Base-by-base conservation (phyloP, 176 grass and related monocot genomes). In the Musa itinerans region DNA sequence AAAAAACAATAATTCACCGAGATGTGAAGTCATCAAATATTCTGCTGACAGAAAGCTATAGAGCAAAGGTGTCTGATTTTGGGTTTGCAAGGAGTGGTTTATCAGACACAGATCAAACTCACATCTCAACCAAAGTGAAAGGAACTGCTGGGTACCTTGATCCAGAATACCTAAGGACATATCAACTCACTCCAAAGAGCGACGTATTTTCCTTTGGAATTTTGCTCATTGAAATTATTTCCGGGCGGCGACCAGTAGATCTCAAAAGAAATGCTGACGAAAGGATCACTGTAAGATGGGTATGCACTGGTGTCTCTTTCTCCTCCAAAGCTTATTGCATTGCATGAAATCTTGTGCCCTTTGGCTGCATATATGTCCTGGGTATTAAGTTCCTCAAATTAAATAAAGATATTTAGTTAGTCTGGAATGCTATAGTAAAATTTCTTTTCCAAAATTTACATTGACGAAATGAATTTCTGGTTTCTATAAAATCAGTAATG, bases 11-110 rank as follows among this genome's bases (percentile, higher is more conserved):
- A 89, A 99, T 99, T 77, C 95, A 99, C 72, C 90, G 95, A 9
- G 95, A 99, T 83, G 95, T 99, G 23, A 99, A 99, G 83, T 99
- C 95, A 51, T 99, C 95, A 51, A 99, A 99, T 77, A 99, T 99
- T 84, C 85, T 99, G 49, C 82, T 99, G 21, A 99, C 96, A 29
- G 96, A 99, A 59, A 89, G 80, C 79, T 99, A 87, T 63, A 87
- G 96, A 11, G 91, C 89, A 25, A 99, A 99, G 82, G 96, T 99
- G 26, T 95, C 96, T 0, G 88, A 94, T 63, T 99, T 95, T 58
- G 91, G 91, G 53, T 99, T 99, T 74, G 96, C 96, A 84, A 95
- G 83, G 86, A 94, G 86, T 84, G 91, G 89, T 3, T 86, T 89
- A 57, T 84, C 67, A 78, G 96, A 99, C 71, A 74, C 96, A 71